These are phyloP conservation scores for Monilinia fructicola DNA, from an alignment of 2,329 filamentous ascomycete species.

Conservation along the genomic window DNA sequence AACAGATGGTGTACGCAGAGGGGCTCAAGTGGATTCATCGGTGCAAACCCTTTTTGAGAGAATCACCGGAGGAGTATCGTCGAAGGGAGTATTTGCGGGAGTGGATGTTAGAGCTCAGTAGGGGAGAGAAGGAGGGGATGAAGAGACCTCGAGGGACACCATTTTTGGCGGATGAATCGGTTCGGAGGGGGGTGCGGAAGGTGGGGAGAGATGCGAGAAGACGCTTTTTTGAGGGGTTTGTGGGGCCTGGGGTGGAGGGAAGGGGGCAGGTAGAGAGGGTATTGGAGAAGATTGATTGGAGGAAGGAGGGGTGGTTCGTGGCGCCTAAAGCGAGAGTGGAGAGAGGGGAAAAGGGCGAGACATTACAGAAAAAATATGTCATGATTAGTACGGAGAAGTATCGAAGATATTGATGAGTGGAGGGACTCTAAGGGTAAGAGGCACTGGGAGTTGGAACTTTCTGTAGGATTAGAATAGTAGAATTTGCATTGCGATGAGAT, in stretches of 20 bases:
- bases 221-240: conserved; percentile 3
- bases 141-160: background rate
- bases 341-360: background rate
- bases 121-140: background rate
- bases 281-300: conserved; percentile 7
- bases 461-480: too few species aligned
- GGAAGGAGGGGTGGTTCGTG: conserved; percentile 16
- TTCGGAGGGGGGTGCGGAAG: background rate
- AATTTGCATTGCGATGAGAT: too few species aligned
- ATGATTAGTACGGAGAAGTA: conserved; percentile 13
- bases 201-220: conserved; percentile 10
- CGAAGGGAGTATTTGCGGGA: background rate
- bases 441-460: too few species aligned
- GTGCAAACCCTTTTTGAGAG: background rate
- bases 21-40: background rate
- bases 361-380: background rate
- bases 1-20: background rate
- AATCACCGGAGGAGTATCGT: background rate
- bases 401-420: background rate
- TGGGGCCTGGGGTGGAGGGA: background rate
- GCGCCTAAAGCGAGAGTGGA: background rate
- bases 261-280: background rate
- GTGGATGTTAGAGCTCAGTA: background rate
- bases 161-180: background rate
- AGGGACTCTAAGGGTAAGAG: background rate